These are phyloP conservation scores for Suaeda aralocaspica DNA, from an alignment of 148 eudicot genomes.

Conservation along the genomic window DNA sequence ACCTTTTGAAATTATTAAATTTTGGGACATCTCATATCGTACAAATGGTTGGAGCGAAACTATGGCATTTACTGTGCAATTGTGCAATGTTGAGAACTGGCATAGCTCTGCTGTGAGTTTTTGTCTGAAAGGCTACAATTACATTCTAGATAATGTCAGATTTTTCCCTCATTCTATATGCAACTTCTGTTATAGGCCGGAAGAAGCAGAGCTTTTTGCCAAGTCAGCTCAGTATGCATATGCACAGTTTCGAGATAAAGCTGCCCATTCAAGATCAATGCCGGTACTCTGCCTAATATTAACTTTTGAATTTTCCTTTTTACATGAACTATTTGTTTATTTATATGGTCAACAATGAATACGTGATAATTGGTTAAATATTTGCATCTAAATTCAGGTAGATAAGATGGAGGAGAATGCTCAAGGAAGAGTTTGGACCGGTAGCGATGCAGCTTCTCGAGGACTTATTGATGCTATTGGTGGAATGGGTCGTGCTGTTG, in stretches of 20 bases:
- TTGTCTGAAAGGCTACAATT: neutral
- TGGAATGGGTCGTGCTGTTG: conserved; percentile 78
- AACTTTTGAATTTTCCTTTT: neutral
- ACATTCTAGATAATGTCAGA: neutral
- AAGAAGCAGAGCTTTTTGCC: conserved; percentile 88
- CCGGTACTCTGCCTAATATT: conserved; percentile 35
- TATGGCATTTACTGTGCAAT: neutral
- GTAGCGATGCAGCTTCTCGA: conserved; percentile 68
- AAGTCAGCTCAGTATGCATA: conserved; percentile 68
- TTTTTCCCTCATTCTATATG: neutral
- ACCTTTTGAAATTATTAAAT: neutral
- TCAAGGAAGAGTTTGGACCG: conserved; percentile 98
- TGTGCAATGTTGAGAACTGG: no score
- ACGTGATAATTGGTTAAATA: conserved; percentile 8
- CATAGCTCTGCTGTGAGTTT: neutral
- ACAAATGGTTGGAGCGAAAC: neutral
- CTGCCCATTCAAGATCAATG: conserved; percentile 92
- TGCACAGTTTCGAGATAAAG: conserved; percentile 79
- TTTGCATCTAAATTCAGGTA: conserved; percentile 35
- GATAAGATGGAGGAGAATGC: conserved; percentile 89
- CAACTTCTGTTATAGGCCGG: conserved; percentile 44
- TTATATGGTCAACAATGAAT: neutral
- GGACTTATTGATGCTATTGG: conserved; percentile 92
- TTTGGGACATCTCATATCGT: no score
- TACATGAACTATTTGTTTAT: conserved; percentile 2